Percentiles rank a stretch among this genome's conserved stretches.
phyloP scores from a whole-genome alignment of 768 basidiomycete genomes.

The Crucibulum laeve region DNA sequence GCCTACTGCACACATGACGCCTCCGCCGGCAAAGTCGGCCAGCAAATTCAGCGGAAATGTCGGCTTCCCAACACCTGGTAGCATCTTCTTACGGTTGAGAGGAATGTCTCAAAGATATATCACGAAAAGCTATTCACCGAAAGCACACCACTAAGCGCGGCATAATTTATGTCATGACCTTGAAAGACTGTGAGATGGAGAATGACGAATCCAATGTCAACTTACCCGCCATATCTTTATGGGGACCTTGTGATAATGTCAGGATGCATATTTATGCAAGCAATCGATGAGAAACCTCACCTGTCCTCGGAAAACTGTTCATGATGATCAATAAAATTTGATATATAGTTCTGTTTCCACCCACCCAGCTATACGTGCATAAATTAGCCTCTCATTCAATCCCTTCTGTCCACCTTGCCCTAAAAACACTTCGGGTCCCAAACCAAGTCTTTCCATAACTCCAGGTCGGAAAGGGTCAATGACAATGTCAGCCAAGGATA shows the following conservation, averaged over 20 bases:
- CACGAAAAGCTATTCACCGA: slow-evolving; percentile 36
- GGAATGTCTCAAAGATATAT: background rate
- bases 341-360: slow-evolving; percentile 13
- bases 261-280: slow-evolving; percentile 1
- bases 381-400: slow-evolving; percentile 61
- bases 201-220: background rate
- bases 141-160: slow-evolving; percentile 73
- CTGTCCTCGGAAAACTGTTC: slow-evolving; percentile 57
- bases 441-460: slow-evolving; percentile 70
- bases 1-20: slow-evolving; percentile 65
- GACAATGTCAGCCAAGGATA: slow-evolving; percentile 68
- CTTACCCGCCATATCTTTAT: slow-evolving; percentile 75
- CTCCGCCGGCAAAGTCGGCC: slow-evolving; percentile 83
- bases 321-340: slow-evolving; percentile 4
- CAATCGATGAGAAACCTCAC: slow-evolving; percentile 22
- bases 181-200: slow-evolving; percentile 1
- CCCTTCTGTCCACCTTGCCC: slow-evolving; percentile 39
- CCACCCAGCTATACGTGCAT: slow-evolving; percentile 74
- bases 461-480: slow-evolving; percentile 86
- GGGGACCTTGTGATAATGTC: slow-evolving; percentile 43
- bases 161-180: slow-evolving; percentile 86
- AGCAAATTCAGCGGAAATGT: slow-evolving; percentile 71
- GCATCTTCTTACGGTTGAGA: slow-evolving; percentile 38
- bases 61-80: slow-evolving; percentile 68
- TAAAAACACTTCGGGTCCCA: slow-evolving; percentile 74